Evolutionary conservation across 805 yeast species (phyloP), one percentile per base, ranked within the genome.

Genomic region (Saccharomycopsis sp.): DNA sequence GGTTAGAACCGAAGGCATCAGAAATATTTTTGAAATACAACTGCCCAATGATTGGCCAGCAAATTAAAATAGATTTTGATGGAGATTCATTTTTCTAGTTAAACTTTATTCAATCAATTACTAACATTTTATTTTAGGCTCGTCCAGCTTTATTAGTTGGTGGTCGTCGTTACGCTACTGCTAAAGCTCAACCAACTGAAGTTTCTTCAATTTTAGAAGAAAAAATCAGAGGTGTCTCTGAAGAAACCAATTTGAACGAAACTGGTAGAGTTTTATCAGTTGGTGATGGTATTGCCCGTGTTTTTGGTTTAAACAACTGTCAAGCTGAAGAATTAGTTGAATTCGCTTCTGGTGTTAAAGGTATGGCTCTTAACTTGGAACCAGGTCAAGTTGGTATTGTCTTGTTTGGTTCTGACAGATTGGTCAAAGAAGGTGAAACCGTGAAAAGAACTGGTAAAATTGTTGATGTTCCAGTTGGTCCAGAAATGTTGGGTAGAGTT

Each of bases 251-350:
- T 83, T 82, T 93, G 66, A 87, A 93, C 72, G 98, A 93, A 77
- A 94, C 98, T 67, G 99, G 99, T 72, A 87, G 96, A 75, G 98
- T 93, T 65, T 79, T 93, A 67, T 84, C 97, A 59, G 96, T 93
- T 66, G 98, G 98, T 85, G 99, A 93, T 74, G 99, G 99, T 93
- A 93, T 93, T 68, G 99, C 98, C 70, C 94, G 97, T 81, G 96
- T 93, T 66, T 93, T 85, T 76, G 99, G 99, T 76, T 78, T 93
- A 64, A 93, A 89, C 93, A 93, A 93, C 81, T 82, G 88, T 73
- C 97, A 90, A 80, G 98, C 98, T 67, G 98, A 93, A 78, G 99
- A 93, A 77, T 81, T 93, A 71, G 97, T 93, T 64, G 98, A 93
- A 77, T 94, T 93, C 77, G 77, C 96, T 52, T 87, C 98, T 51